Evolutionary conservation across 1,284 basidiomycete genomes (phyloP), one percentile per base, ranked within the genome.

Genomic region (Athelia psychrophila): DNA sequence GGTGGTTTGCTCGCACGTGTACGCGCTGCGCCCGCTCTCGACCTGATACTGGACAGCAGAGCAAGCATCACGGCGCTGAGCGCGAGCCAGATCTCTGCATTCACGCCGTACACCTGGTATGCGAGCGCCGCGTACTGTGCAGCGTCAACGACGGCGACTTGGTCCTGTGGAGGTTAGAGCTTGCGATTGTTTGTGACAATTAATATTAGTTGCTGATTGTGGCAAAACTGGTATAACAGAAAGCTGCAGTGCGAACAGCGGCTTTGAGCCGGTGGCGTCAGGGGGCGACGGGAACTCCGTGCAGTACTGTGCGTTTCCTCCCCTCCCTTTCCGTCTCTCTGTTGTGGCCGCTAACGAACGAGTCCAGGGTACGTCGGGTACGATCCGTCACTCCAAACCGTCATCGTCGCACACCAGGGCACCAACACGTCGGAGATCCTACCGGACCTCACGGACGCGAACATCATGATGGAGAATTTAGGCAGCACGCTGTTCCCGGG

Each of bases 81-180:
- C 9, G 46, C 67, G 2, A 40, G 71, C 8, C 68, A 80, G 56
- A 73, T 86, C 42, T 54, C 67, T 2, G 50, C 70, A 2, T 85
- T 76, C 67, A 77, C 65, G 44, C 75, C 81, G 0, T 86, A 75
- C 63, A 76, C 79, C 1, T 72, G 67, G 60, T 86, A 77, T 58
- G 81, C 84, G 2, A 75, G 74, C 48, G 71, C 81, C 2, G 80
- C 73, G 2, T 82, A 82, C 61, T 88, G 85, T 56, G 6, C 61
- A 3, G 65, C 81, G 0, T 57, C 69, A 0, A 54, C 59, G 25
- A 81, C 79, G 5, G 56, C 74, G 23, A 64, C 70, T 9, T 88
- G 85, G 84, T 65, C 63, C 38, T 86, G 84, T 64, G 85, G 87
- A 61, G 58, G 81, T 81, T n/a, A n/a, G n/a, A n/a, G n/a, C n/a